Conservation (phyloP, 2,329 filamentous ascomycete species). For the Beauveria varroae region DNA sequence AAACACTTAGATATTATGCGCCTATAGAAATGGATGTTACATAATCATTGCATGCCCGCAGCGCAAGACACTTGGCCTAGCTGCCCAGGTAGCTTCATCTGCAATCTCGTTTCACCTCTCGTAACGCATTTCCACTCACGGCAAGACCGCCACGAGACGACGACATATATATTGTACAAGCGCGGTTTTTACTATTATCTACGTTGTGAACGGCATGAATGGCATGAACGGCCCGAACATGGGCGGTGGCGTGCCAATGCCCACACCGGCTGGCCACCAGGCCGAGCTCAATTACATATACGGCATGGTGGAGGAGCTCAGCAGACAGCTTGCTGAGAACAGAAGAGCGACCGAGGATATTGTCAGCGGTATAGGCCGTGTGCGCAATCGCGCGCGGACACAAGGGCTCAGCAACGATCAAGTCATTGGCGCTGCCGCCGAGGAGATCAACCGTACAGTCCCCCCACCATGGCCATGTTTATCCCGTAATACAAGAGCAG, state of each 20-base stretch:
- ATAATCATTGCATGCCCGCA: neutral
- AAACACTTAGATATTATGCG: neutral
- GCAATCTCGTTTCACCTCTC: neutral
- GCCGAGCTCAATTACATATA: slow-evolving; percentile 63
- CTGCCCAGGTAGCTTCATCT: neutral
- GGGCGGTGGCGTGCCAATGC: slow-evolving; percentile 41
- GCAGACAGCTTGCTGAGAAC: slow-evolving; percentile 55
- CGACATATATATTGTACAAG: neutral
- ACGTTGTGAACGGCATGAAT: slow-evolving; percentile 30
- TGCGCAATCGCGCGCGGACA: slow-evolving; percentile 48
- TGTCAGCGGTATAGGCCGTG: slow-evolving; percentile 53
- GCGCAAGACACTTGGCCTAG: neutral
- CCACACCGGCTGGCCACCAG: slow-evolving; percentile 60
- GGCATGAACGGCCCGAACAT: slow-evolving; percentile 42
- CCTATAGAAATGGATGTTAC: neutral
- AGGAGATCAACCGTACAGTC: slow-evolving; percentile 47
- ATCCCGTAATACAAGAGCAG: neutral
- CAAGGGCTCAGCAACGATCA: slow-evolving; percentile 51
- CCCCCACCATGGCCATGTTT: neutral
- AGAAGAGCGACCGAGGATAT: slow-evolving; percentile 55
- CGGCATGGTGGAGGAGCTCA: slow-evolving; percentile 59
- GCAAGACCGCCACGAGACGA: neutral
- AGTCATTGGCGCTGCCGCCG: slow-evolving; percentile 45
- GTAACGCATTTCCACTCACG: neutral
- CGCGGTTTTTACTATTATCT: no score